phyloP scores from a whole-genome alignment of 768 basidiomycete genomes.

The Amanita brunnescens region DNA sequence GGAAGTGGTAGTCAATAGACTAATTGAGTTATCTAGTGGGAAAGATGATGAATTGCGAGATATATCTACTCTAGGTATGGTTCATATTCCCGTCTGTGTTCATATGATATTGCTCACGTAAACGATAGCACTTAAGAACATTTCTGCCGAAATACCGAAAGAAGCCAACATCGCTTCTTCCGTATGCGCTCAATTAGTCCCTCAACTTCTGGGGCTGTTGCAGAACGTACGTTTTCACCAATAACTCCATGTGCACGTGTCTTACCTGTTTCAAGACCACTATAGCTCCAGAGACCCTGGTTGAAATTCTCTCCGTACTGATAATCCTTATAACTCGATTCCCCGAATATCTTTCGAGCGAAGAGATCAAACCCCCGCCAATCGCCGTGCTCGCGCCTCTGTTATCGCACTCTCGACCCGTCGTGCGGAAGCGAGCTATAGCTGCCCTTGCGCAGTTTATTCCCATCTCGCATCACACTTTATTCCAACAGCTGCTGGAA shows the following conservation, averaged over 20 bases:
- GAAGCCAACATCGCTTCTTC: constrained; percentile 72
- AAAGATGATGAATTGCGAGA: constrained; percentile 92
- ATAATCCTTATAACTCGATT: constrained; percentile 86
- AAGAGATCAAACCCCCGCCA: constrained; percentile 47
- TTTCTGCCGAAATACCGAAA: constrained; percentile 81
- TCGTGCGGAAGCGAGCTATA: constrained; percentile 91
- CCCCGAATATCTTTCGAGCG: constrained; percentile 53
- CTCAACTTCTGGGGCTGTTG: constrained; percentile 74
- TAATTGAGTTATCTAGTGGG: constrained; percentile 78
- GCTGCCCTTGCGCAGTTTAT: constrained; percentile 79
- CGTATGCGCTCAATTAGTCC: constrained; percentile 77
- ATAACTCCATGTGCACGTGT: neutral
- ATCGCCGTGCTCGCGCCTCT: constrained; percentile 62
- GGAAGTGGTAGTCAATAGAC: constrained; percentile 80
- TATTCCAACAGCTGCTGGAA: constrained; percentile 55
- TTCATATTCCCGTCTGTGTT: neutral
- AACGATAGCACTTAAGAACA: constrained; percentile 79
- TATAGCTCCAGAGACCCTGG: constrained; percentile 71
- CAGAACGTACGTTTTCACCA: constrained; percentile 51
- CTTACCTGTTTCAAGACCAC: constrained; percentile 34
- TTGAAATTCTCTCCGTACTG: constrained; percentile 79
- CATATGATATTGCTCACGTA: constrained; percentile 1
- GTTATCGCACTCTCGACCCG: constrained; percentile 67
- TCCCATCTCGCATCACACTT: constrained; percentile 53
- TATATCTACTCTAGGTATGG: constrained; percentile 81